A percentile compares a stretch with the other conserved stretches of the same genome.
phyloP scores from a whole-genome alignment of 129 eudicot species.

The Erigeron canadensis region DNA sequence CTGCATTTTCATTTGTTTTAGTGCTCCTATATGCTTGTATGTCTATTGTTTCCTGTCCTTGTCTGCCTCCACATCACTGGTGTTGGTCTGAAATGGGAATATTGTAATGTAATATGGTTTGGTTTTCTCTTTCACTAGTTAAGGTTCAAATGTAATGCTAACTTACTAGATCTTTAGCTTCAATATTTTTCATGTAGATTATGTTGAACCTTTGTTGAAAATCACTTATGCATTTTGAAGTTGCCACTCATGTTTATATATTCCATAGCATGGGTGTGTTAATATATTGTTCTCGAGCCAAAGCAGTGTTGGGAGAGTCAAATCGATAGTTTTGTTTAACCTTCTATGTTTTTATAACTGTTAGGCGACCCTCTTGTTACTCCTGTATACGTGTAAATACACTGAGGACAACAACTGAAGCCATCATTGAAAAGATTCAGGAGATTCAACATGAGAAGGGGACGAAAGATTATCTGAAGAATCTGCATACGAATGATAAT shows the following conservation, averaged over 20 bases:
- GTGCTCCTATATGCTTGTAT: background rate
- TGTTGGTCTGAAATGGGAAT: background rate
- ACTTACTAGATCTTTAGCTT: slow-evolving; percentile 5
- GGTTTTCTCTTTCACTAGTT: background rate
- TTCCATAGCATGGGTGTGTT: background rate
- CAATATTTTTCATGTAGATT: background rate
- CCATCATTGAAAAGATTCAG: slow-evolving; percentile 64
- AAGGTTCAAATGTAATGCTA: background rate
- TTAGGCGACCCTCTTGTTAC: slow-evolving; percentile 87
- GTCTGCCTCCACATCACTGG: background rate
- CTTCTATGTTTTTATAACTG: slow-evolving; percentile 30
- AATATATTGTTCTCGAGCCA: background rate
- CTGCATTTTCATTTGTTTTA: background rate
- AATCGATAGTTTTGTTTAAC: background rate
- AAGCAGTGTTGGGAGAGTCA: background rate
- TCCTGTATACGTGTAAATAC: slow-evolving; percentile 93
- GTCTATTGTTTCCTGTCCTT: background rate
- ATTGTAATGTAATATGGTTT: background rate
- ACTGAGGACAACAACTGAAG: slow-evolving; percentile 64
- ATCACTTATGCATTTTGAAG: background rate
- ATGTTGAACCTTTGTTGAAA: background rate
- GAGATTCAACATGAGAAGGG: slow-evolving; percentile 43
- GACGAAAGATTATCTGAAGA: slow-evolving; percentile 20
- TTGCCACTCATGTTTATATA: slow-evolving; percentile 1
- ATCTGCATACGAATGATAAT: slow-evolving; percentile 10